These are phyloP conservation scores for Ceratonia siliqua DNA, from an alignment of 306 rosid genomes.

Conservation along the genomic window DNA sequence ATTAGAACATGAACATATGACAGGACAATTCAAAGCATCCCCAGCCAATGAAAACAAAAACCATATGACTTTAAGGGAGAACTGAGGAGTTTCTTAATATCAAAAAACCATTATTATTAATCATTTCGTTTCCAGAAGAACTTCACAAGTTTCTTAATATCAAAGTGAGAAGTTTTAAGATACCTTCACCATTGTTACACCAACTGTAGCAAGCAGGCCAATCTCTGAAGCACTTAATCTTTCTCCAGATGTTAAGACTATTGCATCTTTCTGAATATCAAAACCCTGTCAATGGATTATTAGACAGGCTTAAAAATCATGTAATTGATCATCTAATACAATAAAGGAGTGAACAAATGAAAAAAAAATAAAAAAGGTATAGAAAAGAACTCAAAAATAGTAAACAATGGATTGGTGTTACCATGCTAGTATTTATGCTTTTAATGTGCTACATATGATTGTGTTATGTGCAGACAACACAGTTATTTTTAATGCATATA, in stretches of 20 bases:
- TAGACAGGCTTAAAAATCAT: constrained; percentile 28
- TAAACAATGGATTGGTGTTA: neutral
- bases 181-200: constrained; percentile 82
- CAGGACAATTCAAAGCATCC: constrained; percentile 6
- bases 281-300: constrained; percentile 55
- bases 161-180: constrained; percentile 1
- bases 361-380: neutral
- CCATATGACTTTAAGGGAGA: constrained; percentile 1
- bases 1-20: neutral
- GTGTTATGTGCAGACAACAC: neutral
- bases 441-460: neutral
- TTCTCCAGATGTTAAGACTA: constrained; percentile 78
- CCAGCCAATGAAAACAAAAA: constrained; percentile 8
- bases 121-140: neutral
- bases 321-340: neutral
- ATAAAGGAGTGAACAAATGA: neutral
- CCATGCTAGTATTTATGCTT: neutral
- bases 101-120: no score
- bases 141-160: constrained; percentile 7
- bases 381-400: neutral
- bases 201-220: constrained; percentile 91
- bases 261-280: constrained; percentile 71
- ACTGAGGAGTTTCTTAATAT: neutral
- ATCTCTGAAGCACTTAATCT: constrained; percentile 83
- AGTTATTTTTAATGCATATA: neutral